Evolutionary conservation across 208 protist genomes (phyloP).

Genomic region (Leishmania amazonensis): DNA sequence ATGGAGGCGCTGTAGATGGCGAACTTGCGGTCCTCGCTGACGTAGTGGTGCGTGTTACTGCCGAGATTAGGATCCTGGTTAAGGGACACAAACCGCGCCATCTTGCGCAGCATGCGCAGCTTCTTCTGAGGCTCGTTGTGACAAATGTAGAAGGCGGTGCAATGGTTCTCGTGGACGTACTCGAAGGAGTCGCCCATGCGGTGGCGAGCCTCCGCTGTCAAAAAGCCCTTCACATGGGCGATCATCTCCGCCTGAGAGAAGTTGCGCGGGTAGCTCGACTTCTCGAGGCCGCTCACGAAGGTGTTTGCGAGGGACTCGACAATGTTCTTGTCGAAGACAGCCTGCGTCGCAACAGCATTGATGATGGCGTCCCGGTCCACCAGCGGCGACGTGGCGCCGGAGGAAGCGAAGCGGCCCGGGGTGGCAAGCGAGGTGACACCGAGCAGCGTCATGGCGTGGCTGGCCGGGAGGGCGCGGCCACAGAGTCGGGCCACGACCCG

Average conservation of each 20-base stretch:
- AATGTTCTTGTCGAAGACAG: slow-evolving; percentile 48
- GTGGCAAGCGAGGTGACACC: neutral
- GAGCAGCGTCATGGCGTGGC: neutral
- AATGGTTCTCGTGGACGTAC: slow-evolving; percentile 60
- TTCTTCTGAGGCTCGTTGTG: slow-evolving; percentile 45
- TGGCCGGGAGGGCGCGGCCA: neutral
- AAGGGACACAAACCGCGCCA: slow-evolving; percentile 49
- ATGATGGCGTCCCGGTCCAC: slow-evolving; percentile 38
- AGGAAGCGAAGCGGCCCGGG: slow-evolving; percentile 5
- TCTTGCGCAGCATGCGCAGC: slow-evolving; percentile 57
- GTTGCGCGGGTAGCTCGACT: slow-evolving; percentile 50
- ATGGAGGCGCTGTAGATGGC: slow-evolving; percentile 63
- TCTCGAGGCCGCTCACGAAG: slow-evolving; percentile 47
- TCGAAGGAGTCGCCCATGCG: slow-evolving; percentile 60
- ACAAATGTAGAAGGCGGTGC: slow-evolving; percentile 78
- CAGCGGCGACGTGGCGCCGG: neutral
- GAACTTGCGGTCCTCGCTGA: slow-evolving; percentile 53
- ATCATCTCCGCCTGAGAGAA: slow-evolving; percentile 55
- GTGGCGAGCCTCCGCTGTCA: slow-evolving; percentile 62
- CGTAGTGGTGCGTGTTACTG: slow-evolving; percentile 59
- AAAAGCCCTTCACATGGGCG: slow-evolving; percentile 58
- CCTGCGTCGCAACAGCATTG: slow-evolving; percentile 34
- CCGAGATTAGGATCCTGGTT: slow-evolving; percentile 32
- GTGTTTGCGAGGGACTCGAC: slow-evolving; percentile 40
- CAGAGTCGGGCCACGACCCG: slow-evolving; percentile 11